Percentiles rank a stretch among this genome's conserved stretches.
Evolutionary conservation across 2,329 filamentous ascomycete genomes (phyloP).

Genomic region (Trichoderma sp.): DNA sequence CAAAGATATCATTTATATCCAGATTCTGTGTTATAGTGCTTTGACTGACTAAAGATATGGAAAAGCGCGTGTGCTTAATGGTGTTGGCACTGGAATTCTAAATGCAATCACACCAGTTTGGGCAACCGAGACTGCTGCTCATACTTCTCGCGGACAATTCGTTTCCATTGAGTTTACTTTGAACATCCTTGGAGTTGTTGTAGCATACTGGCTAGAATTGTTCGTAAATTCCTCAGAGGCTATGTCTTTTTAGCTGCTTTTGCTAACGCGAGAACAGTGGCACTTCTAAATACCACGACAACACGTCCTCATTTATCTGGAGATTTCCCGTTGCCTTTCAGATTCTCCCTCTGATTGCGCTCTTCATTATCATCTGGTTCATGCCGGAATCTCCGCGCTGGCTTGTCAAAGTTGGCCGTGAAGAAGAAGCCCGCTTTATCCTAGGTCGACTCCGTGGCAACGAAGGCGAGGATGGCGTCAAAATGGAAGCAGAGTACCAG

Average conservation of each 20-base stretch:
- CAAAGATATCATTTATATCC: not conserved
- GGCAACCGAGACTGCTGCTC: slow-evolving; percentile 67
- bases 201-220: slow-evolving; percentile 58
- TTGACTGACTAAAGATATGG: not conserved
- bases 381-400: slow-evolving; percentile 69
- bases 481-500: slow-evolving; percentile 62
- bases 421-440: slow-evolving; percentile 66
- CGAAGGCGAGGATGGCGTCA: slow-evolving; percentile 48
- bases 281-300: slow-evolving; percentile 58
- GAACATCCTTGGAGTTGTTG: slow-evolving; percentile 68
- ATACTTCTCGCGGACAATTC: slow-evolving; percentile 66
- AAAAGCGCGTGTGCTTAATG: slow-evolving; percentile 43
- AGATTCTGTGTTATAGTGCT: not conserved
- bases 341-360: slow-evolving; percentile 59
- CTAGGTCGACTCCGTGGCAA: slow-evolving; percentile 62
- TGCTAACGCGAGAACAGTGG: slow-evolving; percentile 36
- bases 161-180: slow-evolving; percentile 71
- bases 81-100: slow-evolving; percentile 66
- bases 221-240: slow-evolving; percentile 20
- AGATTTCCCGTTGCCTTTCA: slow-evolving; percentile 70
- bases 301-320: slow-evolving; percentile 60
- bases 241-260: no score
- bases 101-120: slow-evolving; percentile 71
- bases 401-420: slow-evolving; percentile 63
- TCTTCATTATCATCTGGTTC: slow-evolving; percentile 59